A percentile compares a stretch with the other conserved stretches of the same genome.
These are phyloP conservation scores for Colletotrichum gigasporum DNA, from an alignment of 2,329 filamentous ascomycete species.

Conservation along the genomic window DNA sequence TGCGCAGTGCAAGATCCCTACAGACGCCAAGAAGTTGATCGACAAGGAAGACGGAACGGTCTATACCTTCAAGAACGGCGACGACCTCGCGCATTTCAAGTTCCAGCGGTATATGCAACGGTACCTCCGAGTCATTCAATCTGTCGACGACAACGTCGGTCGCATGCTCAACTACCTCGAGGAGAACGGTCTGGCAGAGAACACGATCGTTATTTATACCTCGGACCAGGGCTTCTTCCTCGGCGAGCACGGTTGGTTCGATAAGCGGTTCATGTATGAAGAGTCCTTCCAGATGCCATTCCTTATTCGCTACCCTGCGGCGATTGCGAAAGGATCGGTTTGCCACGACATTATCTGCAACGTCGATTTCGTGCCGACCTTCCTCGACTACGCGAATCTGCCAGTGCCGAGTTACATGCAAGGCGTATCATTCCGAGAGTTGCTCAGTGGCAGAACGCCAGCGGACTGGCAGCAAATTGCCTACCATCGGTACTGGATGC, in stretches of 20 bases:
- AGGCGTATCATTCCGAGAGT: conserved; percentile 51
- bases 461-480: conserved; percentile 59
- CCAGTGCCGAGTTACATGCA: conserved; percentile 60
- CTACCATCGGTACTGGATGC: conserved; percentile 67
- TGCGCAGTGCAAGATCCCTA: conserved; percentile 39
- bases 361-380: conserved; percentile 63
- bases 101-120: conserved; percentile 66
- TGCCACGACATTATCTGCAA: conserved; percentile 61
- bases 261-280: conserved; percentile 68
- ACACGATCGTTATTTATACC: conserved; percentile 63
- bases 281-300: conserved; percentile 67
- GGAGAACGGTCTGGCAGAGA: conserved; percentile 47
- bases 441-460: conserved; percentile 50
- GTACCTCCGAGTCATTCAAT: conserved; percentile 62
- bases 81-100: conserved; percentile 61
- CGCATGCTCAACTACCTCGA: conserved; percentile 58
- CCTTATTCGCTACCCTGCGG: conserved; percentile 54
- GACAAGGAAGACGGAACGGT: conserved; percentile 55
- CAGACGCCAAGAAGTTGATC: conserved; percentile 44
- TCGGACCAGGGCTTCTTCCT: conserved; percentile 66
- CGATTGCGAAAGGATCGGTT: conserved; percentile 48
- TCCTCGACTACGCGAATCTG: conserved; percentile 54
- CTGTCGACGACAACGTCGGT: conserved; percentile 62
- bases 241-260: conserved; percentile 66
- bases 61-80: conserved; percentile 52